Conservation (phyloP, 192 early-diverging fungal genomes). For the Phlyctochytrium bullatum region DNA sequence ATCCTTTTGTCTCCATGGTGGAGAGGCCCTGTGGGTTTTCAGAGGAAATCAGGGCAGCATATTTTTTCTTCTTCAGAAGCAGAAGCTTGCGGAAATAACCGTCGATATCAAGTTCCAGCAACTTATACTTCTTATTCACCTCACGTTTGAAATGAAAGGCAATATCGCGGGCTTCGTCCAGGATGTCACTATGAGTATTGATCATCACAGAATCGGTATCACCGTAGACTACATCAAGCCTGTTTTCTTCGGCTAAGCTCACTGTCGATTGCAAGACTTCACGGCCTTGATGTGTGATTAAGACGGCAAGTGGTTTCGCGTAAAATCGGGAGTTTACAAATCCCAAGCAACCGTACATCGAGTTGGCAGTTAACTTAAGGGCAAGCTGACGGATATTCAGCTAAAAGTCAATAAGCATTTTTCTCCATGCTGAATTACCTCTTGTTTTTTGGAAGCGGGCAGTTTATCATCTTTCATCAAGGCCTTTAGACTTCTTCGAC, state of each 20-base stretch:
- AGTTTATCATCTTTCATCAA: slow-evolving; percentile 77
- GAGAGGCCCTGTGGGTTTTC: slow-evolving; percentile 40
- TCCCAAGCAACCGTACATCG: slow-evolving; percentile 98
- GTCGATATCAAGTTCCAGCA: slow-evolving; percentile 97
- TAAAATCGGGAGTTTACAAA: slow-evolving; percentile 91
- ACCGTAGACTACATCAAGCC: slow-evolving; percentile 96
- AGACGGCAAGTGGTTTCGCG: slow-evolving; percentile 95
- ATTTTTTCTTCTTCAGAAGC: slow-evolving; percentile 97
- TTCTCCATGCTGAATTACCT: slow-evolving; percentile 29
- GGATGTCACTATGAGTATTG: slow-evolving; percentile 72
- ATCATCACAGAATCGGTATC: slow-evolving; percentile 99
- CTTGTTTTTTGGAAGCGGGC: slow-evolving; percentile 46
- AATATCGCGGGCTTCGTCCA: slow-evolving; percentile 73
- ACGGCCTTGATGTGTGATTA: slow-evolving; percentile 91
- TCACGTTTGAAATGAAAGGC: slow-evolving; percentile 77
- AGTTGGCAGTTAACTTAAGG: slow-evolving; percentile 96
- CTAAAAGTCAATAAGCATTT: slow-evolving; percentile 43
- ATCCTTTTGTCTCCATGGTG: slow-evolving; percentile 82
- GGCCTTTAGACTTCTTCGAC: slow-evolving; percentile 84
- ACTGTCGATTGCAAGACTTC: slow-evolving; percentile 95
- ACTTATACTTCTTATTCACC: slow-evolving; percentile 89
- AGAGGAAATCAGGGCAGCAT: slow-evolving; percentile 79
- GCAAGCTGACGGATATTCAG: slow-evolving; percentile 92
- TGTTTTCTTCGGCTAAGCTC: slow-evolving; percentile 71
- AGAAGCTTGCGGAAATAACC: slow-evolving; percentile 87